Evolutionary conservation across 2,329 filamentous ascomycete genomes (phyloP), one percentile per base, ranked within the genome.

Genomic region (Magnaporthiopsis poae): DNA sequence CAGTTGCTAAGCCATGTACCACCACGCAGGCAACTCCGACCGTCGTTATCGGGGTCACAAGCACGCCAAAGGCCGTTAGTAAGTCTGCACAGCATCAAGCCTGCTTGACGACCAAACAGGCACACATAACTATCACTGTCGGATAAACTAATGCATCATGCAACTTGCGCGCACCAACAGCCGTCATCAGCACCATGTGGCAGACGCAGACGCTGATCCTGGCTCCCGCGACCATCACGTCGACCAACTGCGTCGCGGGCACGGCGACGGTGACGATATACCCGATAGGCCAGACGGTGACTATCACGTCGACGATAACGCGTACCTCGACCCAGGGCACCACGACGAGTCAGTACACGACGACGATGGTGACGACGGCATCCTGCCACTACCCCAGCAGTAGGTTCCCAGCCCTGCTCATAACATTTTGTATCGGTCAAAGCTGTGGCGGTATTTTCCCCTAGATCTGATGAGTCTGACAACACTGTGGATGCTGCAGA

Each of bases 251-350:
- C 21, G 74, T 73, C n/a, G 70, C 69, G 15, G 70, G 69, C 18
- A 78, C 74, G 2, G 72, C 73, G 61, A 78, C 77, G 0, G 69
- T 78, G 4, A 79, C 77, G 7, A 71, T 73, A 46, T 75, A 74
- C 31, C 73, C 71, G n/a, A 71, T 70, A 5, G 71, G 71, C n/a
- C 69, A 72, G 13, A 79, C 76, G 0, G 67, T 74, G 7, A 73
- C 73, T 1, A 68, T 72, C 29, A 74, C 71, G 18, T 74, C 74
- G 5, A 74, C 72, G 0, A 69, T 77, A 25, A 69, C 71, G 2
- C 72, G 75, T 29, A 77, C 77, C 4, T 70, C 71, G 25, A 77
- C 75, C 2, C 73, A 77, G 46, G 70, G 71, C 18, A 71, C 72
- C 21, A 69, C 72, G 5, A 79, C 76, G 5, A 76, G 73, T 60